phyloP scores from a whole-genome alignment of 2,329 filamentous ascomycete species.

The Hymenoscyphus occultus region DNA sequence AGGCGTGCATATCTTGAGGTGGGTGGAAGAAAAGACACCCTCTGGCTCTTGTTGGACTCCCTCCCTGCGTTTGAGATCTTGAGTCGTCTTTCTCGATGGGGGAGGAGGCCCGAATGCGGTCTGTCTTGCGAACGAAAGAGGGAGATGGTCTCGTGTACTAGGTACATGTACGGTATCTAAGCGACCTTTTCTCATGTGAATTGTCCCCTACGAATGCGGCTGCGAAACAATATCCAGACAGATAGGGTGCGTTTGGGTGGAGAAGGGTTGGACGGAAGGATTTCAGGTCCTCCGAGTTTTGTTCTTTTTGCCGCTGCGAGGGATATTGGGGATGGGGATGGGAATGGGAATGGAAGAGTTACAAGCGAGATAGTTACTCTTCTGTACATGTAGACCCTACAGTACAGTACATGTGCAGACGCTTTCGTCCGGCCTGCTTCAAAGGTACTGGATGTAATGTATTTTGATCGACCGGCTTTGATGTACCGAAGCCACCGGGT shows the following conservation, averaged over 20 bases:
- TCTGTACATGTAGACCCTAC: conserved; percentile 2
- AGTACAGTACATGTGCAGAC: not conserved
- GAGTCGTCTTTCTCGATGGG: not conserved
- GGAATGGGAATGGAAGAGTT: not conserved
- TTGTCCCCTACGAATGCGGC: not conserved
- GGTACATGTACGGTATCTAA: not conserved
- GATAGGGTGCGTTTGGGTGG: not conserved
- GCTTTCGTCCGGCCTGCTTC: not conserved
- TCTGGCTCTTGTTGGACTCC: not conserved
- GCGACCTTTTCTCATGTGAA: not conserved
- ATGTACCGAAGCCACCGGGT: not conserved
- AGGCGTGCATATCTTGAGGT: not conserved
- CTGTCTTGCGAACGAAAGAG: not conserved
- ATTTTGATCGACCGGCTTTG: conserved; percentile 6
- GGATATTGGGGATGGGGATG: not conserved
- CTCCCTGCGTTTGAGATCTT: not conserved
- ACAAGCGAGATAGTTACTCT: not conserved
- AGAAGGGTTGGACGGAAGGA: not conserved
- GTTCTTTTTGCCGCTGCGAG: not conserved
- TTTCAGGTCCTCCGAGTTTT: not conserved
- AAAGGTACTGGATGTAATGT: conserved; percentile 3
- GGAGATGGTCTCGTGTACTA: too few relatives aligned
- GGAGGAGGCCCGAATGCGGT: not conserved
- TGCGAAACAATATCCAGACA: not conserved
- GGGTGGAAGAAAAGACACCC: not conserved